These are phyloP conservation scores for Pseudevernia furfuracea DNA, from an alignment of 495 filamentous ascomycete genomes.

Conservation along the genomic window DNA sequence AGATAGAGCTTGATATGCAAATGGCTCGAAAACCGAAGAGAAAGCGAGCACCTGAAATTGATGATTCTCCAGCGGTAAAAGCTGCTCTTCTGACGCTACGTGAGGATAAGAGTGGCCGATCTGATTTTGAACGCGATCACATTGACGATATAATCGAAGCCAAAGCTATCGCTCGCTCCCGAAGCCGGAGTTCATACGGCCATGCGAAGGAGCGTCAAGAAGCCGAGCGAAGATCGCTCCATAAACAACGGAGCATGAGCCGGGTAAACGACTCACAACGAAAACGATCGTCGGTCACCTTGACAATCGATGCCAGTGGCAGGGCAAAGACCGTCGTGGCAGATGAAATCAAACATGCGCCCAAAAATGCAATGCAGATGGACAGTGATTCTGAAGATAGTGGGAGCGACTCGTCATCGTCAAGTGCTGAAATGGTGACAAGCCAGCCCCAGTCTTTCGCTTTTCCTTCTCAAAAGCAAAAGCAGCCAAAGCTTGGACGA, in stretches of 20 bases:
- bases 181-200: conserved; percentile 14
- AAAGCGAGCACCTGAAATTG: conserved; percentile 21
- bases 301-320: conserved; percentile 65
- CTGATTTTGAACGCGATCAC: conserved; percentile 53
- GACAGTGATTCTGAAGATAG: conserved; percentile 42
- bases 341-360: background rate
- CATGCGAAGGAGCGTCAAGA: conserved; percentile 1
- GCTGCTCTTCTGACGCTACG: conserved; percentile 27
- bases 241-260: conserved; percentile 8
- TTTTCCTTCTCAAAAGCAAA: conserved; percentile 42
- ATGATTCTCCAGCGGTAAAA: conserved; percentile 36
- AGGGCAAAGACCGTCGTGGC: conserved; percentile 48
- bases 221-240: background rate
- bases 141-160: conserved; percentile 36
- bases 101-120: conserved; percentile 35
- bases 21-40: conserved; percentile 30
- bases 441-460: conserved; percentile 58
- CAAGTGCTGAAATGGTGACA: conserved; percentile 58
- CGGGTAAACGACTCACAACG: conserved; percentile 3
- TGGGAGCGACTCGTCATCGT: conserved; percentile 47
- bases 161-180: conserved; percentile 7
- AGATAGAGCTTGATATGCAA: conserved; percentile 43
- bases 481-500: conserved; percentile 41
- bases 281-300: conserved; percentile 51
- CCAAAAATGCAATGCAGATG: conserved; percentile 33